These are phyloP conservation scores for Pleurotus ostreatus DNA, from an alignment of 768 basidiomycete species.

Conservation along the genomic window DNA sequence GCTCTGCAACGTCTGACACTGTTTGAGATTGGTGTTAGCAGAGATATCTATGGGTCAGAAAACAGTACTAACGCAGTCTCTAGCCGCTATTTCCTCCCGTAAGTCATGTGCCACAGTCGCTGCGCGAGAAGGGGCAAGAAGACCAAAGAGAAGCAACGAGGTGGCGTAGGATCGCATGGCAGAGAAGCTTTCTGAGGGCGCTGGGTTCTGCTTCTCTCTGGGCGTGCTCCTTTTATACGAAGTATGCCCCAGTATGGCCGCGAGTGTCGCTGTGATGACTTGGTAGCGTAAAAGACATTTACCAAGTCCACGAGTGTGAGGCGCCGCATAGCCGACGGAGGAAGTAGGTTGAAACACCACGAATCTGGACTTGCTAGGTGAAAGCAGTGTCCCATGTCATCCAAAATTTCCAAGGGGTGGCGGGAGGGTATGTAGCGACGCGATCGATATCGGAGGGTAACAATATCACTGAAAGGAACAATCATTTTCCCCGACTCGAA, in stretches of 20 bases:
- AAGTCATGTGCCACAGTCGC: slow-evolving; percentile 1
- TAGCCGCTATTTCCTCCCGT: slow-evolving; percentile 1
- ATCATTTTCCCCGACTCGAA: too few relatives aligned
- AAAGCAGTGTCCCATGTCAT: too few relatives aligned
- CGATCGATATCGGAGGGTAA: too few relatives aligned
- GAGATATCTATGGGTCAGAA: background rate
- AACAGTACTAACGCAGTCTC: background rate
- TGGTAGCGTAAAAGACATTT: too few relatives aligned
- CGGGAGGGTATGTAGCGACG: too few relatives aligned
- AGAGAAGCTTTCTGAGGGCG: background rate
- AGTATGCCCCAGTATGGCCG: background rate
- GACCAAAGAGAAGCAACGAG: slow-evolving; percentile 3
- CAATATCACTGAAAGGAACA: too few relatives aligned
- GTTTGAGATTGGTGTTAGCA: background rate
- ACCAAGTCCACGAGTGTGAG: too few relatives aligned
- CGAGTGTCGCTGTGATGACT: background rate
- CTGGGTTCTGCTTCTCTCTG: background rate
- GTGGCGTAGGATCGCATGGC: slow-evolving; percentile 4
- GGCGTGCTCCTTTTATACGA: background rate
- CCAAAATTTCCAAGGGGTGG: too few relatives aligned
- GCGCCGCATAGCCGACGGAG: too few relatives aligned
- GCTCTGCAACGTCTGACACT: slow-evolving; percentile 1
- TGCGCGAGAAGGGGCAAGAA: slow-evolving; percentile 3
- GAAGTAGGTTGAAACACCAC: too few relatives aligned
- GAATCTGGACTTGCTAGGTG: too few relatives aligned